Conservation (phyloP, 2,329 filamentous ascomycete genomes). For the Phaeosphaeriaceae sp. region DNA sequence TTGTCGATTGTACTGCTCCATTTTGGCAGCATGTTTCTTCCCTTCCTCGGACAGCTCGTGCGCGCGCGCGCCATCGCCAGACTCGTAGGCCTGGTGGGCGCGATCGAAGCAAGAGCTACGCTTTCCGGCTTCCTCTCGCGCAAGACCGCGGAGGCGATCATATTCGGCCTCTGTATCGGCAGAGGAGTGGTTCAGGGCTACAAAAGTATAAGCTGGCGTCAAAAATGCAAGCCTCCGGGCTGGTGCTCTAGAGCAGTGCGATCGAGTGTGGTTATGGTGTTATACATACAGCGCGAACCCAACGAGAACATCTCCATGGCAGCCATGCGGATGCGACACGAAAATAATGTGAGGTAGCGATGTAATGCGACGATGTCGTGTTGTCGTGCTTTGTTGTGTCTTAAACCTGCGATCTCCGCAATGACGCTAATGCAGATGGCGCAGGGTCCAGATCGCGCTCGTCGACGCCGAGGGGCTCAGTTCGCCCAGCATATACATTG, state of each 20-base stretch:
- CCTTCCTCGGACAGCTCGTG: slow-evolving; percentile 85
- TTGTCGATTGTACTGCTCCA: slow-evolving; percentile 89
- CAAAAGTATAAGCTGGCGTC: slow-evolving; percentile 6
- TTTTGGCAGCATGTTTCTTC: slow-evolving; percentile 81
- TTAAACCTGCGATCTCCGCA: slow-evolving; percentile 1
- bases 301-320: slow-evolving; percentile 45
- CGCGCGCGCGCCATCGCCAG: slow-evolving; percentile 82
- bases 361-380: slow-evolving; percentile 7
- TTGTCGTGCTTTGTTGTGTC: slow-evolving; percentile 21
- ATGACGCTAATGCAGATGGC: slow-evolving; percentile 32
- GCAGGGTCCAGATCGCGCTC: slow-evolving; percentile 24
- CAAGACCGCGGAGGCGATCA: slow-evolving; percentile 84
- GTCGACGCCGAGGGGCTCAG: slow-evolving; percentile 1
- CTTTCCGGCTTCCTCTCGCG: slow-evolving; percentile 80
- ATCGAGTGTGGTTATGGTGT: not conserved
- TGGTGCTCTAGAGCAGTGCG: not conserved
- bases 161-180: slow-evolving; percentile 76
- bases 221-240: not conserved
- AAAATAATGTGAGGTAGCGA: slow-evolving; percentile 2
- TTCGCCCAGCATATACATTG: not conserved
- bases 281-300: slow-evolving; percentile 43
- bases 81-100: slow-evolving; percentile 76
- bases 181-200: slow-evolving; percentile 47
- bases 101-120: slow-evolving; percentile 76
- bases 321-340: slow-evolving; percentile 28